phyloP scores from a whole-genome alignment of 2,329 filamentous ascomycete species.

The Tolypocladium ovalisporum region DNA sequence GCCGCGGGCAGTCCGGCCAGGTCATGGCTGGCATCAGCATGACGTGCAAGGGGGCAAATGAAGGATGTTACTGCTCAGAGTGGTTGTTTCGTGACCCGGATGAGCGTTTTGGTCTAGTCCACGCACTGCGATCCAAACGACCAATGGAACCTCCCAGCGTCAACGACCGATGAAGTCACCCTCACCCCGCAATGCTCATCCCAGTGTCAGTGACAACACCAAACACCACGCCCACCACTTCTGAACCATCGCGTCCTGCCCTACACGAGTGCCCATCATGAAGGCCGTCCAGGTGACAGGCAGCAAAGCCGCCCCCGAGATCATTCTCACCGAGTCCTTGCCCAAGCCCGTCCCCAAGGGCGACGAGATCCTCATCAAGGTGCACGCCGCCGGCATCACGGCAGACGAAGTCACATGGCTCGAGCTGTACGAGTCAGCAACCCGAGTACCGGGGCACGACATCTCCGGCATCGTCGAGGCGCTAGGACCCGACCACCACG shows the following conservation, averaged over 20 bases:
- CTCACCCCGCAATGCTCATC: neutral
- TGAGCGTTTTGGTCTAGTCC: too few relatives aligned
- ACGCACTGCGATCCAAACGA: too few relatives aligned
- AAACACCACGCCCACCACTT: too few relatives aligned
- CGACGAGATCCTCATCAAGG: conserved; percentile 16
- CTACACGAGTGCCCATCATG: conserved; percentile 10
- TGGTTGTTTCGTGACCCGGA: too few relatives aligned
- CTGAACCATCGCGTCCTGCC: neutral
- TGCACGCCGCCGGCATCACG: conserved; percentile 21
- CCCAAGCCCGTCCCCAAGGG: conserved; percentile 7
- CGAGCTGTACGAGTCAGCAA: conserved; percentile 16
- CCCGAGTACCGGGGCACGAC: conserved; percentile 22
- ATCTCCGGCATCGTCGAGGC: conserved; percentile 19
- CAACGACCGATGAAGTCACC: neutral
- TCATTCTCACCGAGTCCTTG: conserved; percentile 7
- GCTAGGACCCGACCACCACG: conserved; percentile 13
- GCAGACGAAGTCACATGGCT: conserved; percentile 22
- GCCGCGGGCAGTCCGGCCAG: too few relatives aligned
- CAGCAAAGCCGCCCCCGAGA: conserved; percentile 6
- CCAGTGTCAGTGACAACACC: too few relatives aligned
- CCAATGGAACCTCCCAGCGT: neutral
- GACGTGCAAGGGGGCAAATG: too few relatives aligned
- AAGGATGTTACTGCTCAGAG: too few relatives aligned
- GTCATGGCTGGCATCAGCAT: too few relatives aligned
- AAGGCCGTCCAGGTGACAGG: conserved; percentile 21